These are phyloP conservation scores for Colletotrichum shisoi DNA, from an alignment of 2,329 filamentous ascomycete genomes.

Conservation along the genomic window DNA sequence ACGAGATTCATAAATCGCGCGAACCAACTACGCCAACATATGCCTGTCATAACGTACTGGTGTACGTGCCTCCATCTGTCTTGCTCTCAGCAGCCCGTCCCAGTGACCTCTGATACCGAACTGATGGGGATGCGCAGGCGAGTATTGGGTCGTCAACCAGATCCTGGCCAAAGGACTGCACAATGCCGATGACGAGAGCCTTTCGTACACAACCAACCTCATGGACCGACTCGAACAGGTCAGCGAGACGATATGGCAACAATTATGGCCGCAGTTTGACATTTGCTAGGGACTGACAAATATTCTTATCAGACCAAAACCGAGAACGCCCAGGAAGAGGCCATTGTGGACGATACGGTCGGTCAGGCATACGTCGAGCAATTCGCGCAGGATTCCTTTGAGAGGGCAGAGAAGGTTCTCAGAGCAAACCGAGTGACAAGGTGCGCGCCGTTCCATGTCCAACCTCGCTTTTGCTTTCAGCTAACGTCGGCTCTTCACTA, in stretches of 20 bases:
- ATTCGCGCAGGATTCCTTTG: constrained; percentile 88
- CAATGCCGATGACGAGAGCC: constrained; percentile 77
- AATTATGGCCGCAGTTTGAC: too few relatives aligned
- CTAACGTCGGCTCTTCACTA: constrained; percentile 47
- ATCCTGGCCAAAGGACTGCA: constrained; percentile 85
- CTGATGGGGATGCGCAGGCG: constrained; percentile 60
- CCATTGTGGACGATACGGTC: constrained; percentile 82
- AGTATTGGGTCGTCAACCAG: constrained; percentile 92
- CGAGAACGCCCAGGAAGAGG: constrained; percentile 78
- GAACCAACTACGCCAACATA: constrained; percentile 80
- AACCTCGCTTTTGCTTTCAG: neutral
- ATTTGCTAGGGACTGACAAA: constrained; percentile 26
- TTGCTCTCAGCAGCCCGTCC: neutral
- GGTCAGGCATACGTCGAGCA: constrained; percentile 94
- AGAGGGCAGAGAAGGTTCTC: constrained; percentile 82
- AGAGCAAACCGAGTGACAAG: constrained; percentile 82
- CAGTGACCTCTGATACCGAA: constrained; percentile 13
- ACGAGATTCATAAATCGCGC: constrained; percentile 84
- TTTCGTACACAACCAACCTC: constrained; percentile 79
- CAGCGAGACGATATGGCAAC: constrained; percentile 40
- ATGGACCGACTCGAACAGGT: constrained; percentile 92
- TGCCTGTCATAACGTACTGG: constrained; percentile 94
- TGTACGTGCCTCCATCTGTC: constrained; percentile 65
- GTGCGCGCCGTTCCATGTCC: constrained; percentile 9
- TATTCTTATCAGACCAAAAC: constrained; percentile 66